These are phyloP conservation scores for Baorangia bicolor DNA, from an alignment of 768 basidiomycete species.

Conservation along the genomic window DNA sequence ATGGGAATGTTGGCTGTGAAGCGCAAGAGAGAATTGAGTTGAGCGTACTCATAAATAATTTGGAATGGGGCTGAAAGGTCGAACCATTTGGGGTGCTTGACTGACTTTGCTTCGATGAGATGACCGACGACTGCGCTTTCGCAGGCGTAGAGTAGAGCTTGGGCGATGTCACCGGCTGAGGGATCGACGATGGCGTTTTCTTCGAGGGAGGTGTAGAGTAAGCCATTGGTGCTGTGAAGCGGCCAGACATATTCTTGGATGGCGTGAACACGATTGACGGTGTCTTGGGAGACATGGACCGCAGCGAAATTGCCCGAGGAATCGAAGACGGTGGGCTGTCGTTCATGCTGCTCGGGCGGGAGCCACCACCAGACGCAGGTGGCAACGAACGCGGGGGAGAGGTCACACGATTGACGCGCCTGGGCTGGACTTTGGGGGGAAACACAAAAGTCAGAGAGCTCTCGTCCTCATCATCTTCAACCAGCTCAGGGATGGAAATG, in stretches of 20 bases:
- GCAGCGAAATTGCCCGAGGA: constrained; percentile 43
- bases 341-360: constrained; percentile 12
- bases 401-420: constrained; percentile 4
- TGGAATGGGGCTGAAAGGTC: constrained; percentile 52
- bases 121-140: constrained; percentile 41
- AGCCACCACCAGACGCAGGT: background rate
- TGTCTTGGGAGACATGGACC: constrained; percentile 32
- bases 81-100: constrained; percentile 53
- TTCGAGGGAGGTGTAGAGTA: constrained; percentile 49
- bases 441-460: constrained; percentile 23
- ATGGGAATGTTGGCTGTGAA: constrained; percentile 34
- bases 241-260: constrained; percentile 31
- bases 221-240: constrained; percentile 21
- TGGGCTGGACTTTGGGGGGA: constrained; percentile 13
- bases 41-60: constrained; percentile 54
- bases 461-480: constrained; percentile 27
- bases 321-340: constrained; percentile 49
- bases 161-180: constrained; percentile 53
- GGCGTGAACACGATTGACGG: constrained; percentile 35
- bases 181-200: constrained; percentile 61
- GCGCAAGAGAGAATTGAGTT: constrained; percentile 45
- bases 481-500: constrained; percentile 2
- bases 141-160: constrained; percentile 21
- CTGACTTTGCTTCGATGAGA: constrained; percentile 23
- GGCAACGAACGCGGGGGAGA: constrained; percentile 12